These are phyloP conservation scores for Apiospora pterosperma DNA, from an alignment of 2,329 filamentous ascomycete species.

Conservation along the genomic window DNA sequence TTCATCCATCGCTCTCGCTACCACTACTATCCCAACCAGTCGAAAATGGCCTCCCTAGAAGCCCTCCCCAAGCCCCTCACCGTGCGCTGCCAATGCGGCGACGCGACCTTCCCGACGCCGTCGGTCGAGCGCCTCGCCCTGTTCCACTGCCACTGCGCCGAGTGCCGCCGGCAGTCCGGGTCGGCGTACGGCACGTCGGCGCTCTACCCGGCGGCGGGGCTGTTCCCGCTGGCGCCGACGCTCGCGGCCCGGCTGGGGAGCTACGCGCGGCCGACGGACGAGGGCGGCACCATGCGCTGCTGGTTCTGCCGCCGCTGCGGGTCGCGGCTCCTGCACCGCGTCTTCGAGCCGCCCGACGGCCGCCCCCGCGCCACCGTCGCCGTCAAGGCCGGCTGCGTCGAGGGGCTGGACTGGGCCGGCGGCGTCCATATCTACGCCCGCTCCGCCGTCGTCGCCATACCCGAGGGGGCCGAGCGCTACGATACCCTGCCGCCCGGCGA, in stretches of 20 bases:
- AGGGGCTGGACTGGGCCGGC: slow-evolving; percentile 35
- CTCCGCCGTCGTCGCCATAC: slow-evolving; percentile 41
- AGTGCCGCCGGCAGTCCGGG: slow-evolving; percentile 41
- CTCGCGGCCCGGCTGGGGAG: slow-evolving; percentile 29
- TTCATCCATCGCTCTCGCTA: background rate
- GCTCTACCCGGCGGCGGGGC: slow-evolving; percentile 35
- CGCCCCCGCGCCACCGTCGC: slow-evolving; percentile 32
- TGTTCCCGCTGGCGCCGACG: slow-evolving; percentile 36
- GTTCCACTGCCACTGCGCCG: slow-evolving; percentile 43
- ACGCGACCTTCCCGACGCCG: slow-evolving; percentile 33
- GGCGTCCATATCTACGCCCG: slow-evolving; percentile 43
- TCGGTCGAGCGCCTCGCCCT: slow-evolving; percentile 30
- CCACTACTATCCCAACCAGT: background rate
- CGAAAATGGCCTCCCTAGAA: background rate
- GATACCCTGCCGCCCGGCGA: slow-evolving; percentile 17
- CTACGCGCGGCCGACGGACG: slow-evolving; percentile 36
- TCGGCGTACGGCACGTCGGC: slow-evolving; percentile 45
- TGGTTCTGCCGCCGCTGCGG: slow-evolving; percentile 36
- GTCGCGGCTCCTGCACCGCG: slow-evolving; percentile 44
- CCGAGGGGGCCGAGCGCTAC: slow-evolving; percentile 30
- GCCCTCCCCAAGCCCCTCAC: slow-evolving; percentile 13
- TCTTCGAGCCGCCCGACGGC: slow-evolving; percentile 33
- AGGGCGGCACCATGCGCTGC: slow-evolving; percentile 39
- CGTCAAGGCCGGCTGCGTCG: slow-evolving; percentile 44
- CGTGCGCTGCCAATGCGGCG: slow-evolving; percentile 37